These are phyloP conservation scores for Chamaenerion angustifolium DNA, from an alignment of 345 rosid genomes.

Conservation along the genomic window DNA sequence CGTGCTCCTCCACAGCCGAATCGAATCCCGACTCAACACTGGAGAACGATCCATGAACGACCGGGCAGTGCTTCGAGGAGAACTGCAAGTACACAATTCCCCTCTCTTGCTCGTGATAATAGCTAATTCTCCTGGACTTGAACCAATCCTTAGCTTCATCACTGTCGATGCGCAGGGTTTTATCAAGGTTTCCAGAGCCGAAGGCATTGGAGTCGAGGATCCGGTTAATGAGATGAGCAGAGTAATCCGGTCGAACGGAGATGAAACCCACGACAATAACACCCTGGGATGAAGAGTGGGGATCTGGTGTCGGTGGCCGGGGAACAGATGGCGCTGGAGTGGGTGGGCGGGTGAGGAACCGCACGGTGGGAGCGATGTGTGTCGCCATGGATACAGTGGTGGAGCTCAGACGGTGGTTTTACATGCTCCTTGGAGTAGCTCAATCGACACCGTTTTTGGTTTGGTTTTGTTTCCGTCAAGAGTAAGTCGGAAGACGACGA, in stretches of 20 bases:
- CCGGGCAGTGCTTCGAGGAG: constrained; percentile 44
- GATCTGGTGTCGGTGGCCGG: constrained; percentile 12
- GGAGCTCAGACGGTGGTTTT: background rate
- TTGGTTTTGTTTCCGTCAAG: no score
- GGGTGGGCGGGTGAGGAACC: constrained; percentile 61
- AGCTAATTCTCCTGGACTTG: constrained; percentile 45
- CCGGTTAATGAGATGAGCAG: constrained; percentile 54
- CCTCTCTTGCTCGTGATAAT: constrained; percentile 51
- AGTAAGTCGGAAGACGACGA: no score
- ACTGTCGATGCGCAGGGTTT: constrained; percentile 16
- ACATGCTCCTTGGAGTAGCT: no score
- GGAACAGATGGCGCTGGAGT: constrained; percentile 11
- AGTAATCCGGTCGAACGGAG: constrained; percentile 36
- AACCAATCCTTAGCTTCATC: constrained; percentile 54
- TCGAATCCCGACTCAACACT: constrained; percentile 27
- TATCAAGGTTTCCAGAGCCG: constrained; percentile 49
- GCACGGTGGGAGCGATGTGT: constrained; percentile 37
- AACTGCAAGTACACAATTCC: constrained; percentile 56
- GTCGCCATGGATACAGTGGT: constrained; percentile 12
- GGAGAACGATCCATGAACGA: constrained; percentile 11
- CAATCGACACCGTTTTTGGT: no score
- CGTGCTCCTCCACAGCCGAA: constrained; percentile 37
- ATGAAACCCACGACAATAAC: constrained; percentile 64
- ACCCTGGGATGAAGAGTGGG: constrained; percentile 27
- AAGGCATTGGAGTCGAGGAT: constrained; percentile 46